Base-by-base conservation (phyloP, 2,329 filamentous ascomycete genomes). In the Aureobasidium uvarum region DNA sequence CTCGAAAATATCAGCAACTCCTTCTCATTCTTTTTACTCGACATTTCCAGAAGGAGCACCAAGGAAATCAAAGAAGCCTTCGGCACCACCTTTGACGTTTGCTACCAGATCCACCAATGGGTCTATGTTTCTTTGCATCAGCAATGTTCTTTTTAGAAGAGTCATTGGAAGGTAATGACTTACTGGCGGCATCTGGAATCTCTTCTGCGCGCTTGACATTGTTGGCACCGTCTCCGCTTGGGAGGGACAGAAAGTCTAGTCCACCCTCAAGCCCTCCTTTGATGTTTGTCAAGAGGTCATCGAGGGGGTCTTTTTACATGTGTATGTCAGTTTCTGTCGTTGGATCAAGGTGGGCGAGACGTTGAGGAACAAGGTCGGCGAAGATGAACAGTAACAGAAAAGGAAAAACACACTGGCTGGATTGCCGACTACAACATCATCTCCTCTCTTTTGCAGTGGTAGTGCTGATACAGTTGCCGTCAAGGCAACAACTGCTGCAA, bases 251-350 rank as follows among this genome's bases (percentile, higher is more conserved):
- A 36, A 62, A 62, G 11, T 62, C 45, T 1, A 38, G 5, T 2
- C 5, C 6, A 3, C 60, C 60, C 1, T 14, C 5, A 13, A 55
- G 13, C 3, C 48, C 60, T 16, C 48, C 48, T 36, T 63, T 5
- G 36, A 63, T 13, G 60, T 63, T 63, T 31, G 39, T 54, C 1
- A 54, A 23, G n/a, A 63, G 28, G 25, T 54, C 38, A 18, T 63
- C 62, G 0, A 64, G 10, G 10, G 41, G 31, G 6, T 48, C 62
- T 64, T 5, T 23, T 39, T n/a, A n/a, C n/a, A n/a, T 39, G 14
- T 11, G 6, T 39, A 5, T 16, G 23, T 56, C 5, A 41, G 36
- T 25, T 54, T 55, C 11, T n/a, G n/a, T n/a, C n/a, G n/a, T n/a
- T n/a, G 38, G 14, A 36, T 41, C 14, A 41, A 41, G 38, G 38